Evolutionary conservation across 176 grass and related monocot genomes (phyloP).

Genomic region (Bothriochloa decipiens): DNA sequence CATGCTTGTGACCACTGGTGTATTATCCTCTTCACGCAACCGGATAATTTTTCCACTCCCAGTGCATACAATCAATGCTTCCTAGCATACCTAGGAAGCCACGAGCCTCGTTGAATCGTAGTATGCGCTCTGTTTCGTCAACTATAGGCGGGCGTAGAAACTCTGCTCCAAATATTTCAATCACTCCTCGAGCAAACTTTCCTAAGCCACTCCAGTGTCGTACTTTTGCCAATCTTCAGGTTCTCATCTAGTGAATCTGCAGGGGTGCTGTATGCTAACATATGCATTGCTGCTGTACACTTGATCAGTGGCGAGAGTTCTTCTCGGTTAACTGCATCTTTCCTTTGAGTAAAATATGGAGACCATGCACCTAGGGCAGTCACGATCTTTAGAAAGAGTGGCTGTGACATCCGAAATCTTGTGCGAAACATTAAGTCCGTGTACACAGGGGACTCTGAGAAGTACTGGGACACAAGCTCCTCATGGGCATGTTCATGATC

Average conservation of each 20-base stretch:
- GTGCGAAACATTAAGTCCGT: too few species aligned
- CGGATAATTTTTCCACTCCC: not conserved
- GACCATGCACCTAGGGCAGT: not conserved
- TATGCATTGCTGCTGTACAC: conserved; percentile 1
- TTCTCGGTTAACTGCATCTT: not conserved
- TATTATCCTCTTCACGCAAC: not conserved
- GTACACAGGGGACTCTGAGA: too few species aligned
- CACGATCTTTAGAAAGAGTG: not conserved
- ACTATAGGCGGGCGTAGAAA: not conserved
- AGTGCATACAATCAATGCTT: not conserved
- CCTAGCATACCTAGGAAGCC: not conserved
- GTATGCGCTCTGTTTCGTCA: not conserved
- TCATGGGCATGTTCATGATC: too few species aligned
- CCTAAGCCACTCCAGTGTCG: not conserved
- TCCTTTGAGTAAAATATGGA: conserved; percentile 14
- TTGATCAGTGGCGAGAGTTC: not conserved
- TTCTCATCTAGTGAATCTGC: not conserved
- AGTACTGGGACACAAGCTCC: too few species aligned
- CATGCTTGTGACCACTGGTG: not conserved
- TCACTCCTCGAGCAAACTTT: not conserved
- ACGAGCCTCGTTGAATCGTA: not conserved
- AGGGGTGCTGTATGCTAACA: not conserved
- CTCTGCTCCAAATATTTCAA: not conserved
- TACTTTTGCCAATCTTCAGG: not conserved
- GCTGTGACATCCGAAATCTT: too few species aligned